phyloP scores from a whole-genome alignment of 441 rosid genomes.

The Biscutella auriculata region DNA sequence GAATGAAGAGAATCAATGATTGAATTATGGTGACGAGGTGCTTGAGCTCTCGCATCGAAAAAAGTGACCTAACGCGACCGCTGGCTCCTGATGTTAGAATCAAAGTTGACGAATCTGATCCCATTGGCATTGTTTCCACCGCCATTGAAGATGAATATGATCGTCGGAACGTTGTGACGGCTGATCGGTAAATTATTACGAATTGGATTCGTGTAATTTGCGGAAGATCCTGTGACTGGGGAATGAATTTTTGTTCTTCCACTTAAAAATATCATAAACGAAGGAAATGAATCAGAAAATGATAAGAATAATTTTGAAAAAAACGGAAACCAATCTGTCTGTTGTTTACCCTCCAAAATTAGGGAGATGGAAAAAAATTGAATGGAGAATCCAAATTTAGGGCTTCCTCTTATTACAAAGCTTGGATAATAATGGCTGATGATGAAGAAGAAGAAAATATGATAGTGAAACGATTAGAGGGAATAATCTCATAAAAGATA shows the following conservation, averaged over 20 bases:
- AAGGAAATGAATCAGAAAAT: constrained; percentile 5
- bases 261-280: constrained; percentile 24
- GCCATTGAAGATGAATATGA: constrained; percentile 19
- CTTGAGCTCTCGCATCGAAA: constrained; percentile 42
- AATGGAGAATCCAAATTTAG: constrained; percentile 15
- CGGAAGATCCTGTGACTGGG: background rate
- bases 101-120: constrained; percentile 29
- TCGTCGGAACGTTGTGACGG: background rate
- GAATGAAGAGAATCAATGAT: constrained; percentile 36
- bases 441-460: background rate
- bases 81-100: constrained; percentile 79
- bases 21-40: constrained; percentile 33
- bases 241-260: constrained; percentile 7
- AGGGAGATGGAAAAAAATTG: background rate
- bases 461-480: background rate
- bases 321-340: background rate
- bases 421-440: background rate
- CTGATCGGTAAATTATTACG: background rate
- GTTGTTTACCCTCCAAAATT: constrained; percentile 2
- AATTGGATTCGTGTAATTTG: background rate
- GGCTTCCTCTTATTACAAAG: constrained; percentile 1
- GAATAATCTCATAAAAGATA: background rate
- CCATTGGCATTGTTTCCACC: constrained; percentile 20
- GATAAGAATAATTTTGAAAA: fast-evolving
- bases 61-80: constrained; percentile 53